Percentiles rank a stretch among this genome's conserved stretches.
These are phyloP conservation scores for Lasiosphaeria ovina DNA, from an alignment of 495 filamentous ascomycete species.

Conservation along the genomic window DNA sequence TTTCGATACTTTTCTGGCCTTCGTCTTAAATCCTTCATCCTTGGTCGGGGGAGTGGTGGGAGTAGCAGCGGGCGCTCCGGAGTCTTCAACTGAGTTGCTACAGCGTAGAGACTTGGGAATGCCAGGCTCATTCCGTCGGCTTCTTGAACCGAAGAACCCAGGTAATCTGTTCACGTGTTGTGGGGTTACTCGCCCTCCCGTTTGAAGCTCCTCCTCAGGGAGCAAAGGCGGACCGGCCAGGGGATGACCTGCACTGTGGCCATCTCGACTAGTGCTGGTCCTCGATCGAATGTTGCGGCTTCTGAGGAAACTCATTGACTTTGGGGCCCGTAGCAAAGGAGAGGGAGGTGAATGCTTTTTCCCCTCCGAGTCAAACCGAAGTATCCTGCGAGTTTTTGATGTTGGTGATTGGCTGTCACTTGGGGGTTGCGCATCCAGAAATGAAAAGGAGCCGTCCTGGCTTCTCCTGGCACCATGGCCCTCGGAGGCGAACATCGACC, in stretches of 20 bases:
- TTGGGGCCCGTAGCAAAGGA: conserved; percentile 39
- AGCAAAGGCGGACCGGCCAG: not conserved
- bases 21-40: conserved; percentile 43
- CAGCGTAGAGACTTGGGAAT: conserved; percentile 61
- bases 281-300: conserved; percentile 30
- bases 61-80: conserved; percentile 21
- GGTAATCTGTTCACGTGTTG: conserved; percentile 43
- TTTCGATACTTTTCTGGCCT: conserved; percentile 59
- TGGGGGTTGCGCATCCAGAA: conserved; percentile 6
- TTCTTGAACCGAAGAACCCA: conserved; percentile 45
- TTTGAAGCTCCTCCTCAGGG: conserved; percentile 9
- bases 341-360: conserved; percentile 1
- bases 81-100: conserved; percentile 37
- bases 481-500: conserved; percentile 65
- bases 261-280: conserved; percentile 36
- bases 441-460: conserved; percentile 11
- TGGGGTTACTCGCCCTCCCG: conserved; percentile 1
- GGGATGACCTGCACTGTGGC: conserved; percentile 30
- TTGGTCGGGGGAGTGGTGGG: conserved; percentile 19
- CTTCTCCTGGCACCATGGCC: conserved; percentile 25
- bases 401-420: conserved; percentile 15
- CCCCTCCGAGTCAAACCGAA: conserved; percentile 23
- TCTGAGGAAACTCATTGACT: conserved; percentile 64
- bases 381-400: conserved; percentile 14
- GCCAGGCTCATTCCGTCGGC: conserved; percentile 44